Conservation (phyloP, 306 rosid species). For the Luffa acutangula region DNA sequence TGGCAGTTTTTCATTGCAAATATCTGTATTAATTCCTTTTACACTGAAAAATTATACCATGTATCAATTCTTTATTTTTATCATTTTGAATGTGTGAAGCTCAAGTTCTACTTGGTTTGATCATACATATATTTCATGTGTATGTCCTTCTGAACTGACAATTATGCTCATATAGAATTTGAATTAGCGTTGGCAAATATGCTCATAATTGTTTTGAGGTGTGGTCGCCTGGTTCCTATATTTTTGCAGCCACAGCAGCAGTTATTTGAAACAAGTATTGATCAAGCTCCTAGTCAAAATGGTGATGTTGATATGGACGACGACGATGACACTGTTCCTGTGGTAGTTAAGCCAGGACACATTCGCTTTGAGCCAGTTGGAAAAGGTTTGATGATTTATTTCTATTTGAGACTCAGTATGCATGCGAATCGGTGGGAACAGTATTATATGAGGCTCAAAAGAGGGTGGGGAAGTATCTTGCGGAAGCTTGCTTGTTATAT, state of each 20-base stretch:
- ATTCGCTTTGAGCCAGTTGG: constrained; percentile 66
- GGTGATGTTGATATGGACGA: constrained; percentile 45
- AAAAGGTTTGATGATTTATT: constrained; percentile 37
- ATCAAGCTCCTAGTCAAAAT: constrained; percentile 25
- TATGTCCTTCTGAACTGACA: not conserved
- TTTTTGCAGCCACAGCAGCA: constrained; percentile 39
- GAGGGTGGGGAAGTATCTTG: not conserved
- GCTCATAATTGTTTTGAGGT: not conserved
- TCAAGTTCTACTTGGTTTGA: not conserved
- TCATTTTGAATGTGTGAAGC: not conserved
- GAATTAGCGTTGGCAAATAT: not conserved
- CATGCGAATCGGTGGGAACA: not conserved
- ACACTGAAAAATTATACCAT: not conserved
- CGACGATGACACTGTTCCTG: constrained; percentile 57
- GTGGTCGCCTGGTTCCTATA: constrained; percentile 1
- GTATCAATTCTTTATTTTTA: not conserved
- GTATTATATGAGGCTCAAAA: not conserved
- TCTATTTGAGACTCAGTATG: not conserved
- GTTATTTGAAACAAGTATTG: constrained; percentile 23
- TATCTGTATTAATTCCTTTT: not conserved
- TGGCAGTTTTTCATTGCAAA: not conserved
- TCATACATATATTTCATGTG: not conserved
- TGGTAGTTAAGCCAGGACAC: constrained; percentile 86
- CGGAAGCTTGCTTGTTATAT: not conserved
- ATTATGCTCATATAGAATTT: not conserved